Evolutionary conservation across 1,284 basidiomycete genomes (phyloP).

Genomic region (Fomitopsis palustris): DNA sequence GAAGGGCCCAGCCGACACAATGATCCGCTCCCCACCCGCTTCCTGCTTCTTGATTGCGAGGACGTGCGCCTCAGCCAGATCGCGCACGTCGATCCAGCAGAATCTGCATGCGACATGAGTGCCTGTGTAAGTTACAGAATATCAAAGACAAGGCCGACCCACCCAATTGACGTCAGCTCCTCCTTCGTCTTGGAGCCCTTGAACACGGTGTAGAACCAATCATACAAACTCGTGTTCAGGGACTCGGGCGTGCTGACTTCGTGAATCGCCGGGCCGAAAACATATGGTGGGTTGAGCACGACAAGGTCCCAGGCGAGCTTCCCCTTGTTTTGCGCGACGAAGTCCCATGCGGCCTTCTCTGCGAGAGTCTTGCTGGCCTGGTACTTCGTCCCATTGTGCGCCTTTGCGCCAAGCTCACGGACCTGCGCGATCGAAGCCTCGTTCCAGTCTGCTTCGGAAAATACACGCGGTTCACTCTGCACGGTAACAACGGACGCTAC

Average conservation of each 20-base stretch:
- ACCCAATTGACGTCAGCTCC: neutral
- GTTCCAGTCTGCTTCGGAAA: conserved; percentile 65
- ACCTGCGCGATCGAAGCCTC: conserved; percentile 47
- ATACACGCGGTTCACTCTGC: conserved; percentile 14
- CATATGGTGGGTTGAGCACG: conserved; percentile 52
- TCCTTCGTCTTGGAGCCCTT: conserved; percentile 2
- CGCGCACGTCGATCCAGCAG: conserved; percentile 63
- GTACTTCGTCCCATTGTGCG: conserved; percentile 44
- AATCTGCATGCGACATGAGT: no score
- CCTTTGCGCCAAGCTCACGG: conserved; percentile 49
- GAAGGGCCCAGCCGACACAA: conserved; percentile 21
- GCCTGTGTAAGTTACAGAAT: no score
- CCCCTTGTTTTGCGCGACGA: conserved; percentile 49
- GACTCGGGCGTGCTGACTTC: conserved; percentile 10
- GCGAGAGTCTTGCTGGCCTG: conserved; percentile 66
- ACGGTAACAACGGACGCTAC: conserved; percentile 43
- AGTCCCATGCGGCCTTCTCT: conserved; percentile 52
- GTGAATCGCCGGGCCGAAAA: conserved; percentile 35
- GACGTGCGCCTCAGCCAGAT: conserved; percentile 57
- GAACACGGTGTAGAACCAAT: conserved; percentile 9
- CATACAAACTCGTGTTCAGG: conserved; percentile 14
- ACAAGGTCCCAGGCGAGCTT: conserved; percentile 47
- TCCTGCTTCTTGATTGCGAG: conserved; percentile 48
- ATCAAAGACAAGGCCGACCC: neutral
- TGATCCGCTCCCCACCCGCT: conserved; percentile 54